These are phyloP conservation scores for Dictyostelium purpureum DNA, from an alignment of 78 protist species.

Conservation along the genomic window DNA sequence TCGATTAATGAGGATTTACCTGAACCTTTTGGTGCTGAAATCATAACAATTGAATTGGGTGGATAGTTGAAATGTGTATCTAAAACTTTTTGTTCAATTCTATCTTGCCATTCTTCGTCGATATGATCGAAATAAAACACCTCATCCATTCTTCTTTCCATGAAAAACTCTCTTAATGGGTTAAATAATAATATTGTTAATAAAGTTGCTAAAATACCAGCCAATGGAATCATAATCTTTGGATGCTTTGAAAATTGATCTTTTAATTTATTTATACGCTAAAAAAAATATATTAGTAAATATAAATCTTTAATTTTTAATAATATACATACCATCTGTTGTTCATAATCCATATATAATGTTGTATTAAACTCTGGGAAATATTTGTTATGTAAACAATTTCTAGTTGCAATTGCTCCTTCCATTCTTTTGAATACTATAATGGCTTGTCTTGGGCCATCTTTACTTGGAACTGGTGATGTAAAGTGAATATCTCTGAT, in stretches of 20 bases:
- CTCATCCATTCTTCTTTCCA: not conserved
- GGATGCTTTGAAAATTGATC: conserved; percentile 75
- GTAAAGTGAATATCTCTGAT: conserved; percentile 13
- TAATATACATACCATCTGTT: conserved; percentile 2
- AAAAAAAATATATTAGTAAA: conserved; percentile 15
- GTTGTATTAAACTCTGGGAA: conserved; percentile 56
- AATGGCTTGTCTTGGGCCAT: conserved; percentile 25
- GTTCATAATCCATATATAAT: conserved; percentile 46
- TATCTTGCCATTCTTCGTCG: conserved; percentile 66
- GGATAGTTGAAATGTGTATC: conserved; percentile 61
- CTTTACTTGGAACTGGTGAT: conserved; percentile 7
- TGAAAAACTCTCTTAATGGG: conserved; percentile 58
- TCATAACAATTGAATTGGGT: conserved; percentile 60
- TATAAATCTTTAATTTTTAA: not conserved
- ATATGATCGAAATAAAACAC: conserved; percentile 7
- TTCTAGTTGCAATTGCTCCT: conserved; percentile 71
- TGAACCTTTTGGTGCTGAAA: conserved; percentile 63
- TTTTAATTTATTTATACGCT: conserved; percentile 57
- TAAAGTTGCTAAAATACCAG: conserved; percentile 67
- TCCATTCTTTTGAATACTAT: conserved; percentile 55
- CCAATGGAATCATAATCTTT: conserved; percentile 76
- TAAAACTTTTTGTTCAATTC: conserved; percentile 37
- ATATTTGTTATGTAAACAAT: conserved; percentile 66
- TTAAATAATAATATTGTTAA: conserved; percentile 50
- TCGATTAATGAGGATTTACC: conserved; percentile 66